Percentiles rank a stretch among this genome's conserved stretches.
phyloP scores from a whole-genome alignment of 1,284 basidiomycete species.

The Phellopilus nigrolimitatus region DNA sequence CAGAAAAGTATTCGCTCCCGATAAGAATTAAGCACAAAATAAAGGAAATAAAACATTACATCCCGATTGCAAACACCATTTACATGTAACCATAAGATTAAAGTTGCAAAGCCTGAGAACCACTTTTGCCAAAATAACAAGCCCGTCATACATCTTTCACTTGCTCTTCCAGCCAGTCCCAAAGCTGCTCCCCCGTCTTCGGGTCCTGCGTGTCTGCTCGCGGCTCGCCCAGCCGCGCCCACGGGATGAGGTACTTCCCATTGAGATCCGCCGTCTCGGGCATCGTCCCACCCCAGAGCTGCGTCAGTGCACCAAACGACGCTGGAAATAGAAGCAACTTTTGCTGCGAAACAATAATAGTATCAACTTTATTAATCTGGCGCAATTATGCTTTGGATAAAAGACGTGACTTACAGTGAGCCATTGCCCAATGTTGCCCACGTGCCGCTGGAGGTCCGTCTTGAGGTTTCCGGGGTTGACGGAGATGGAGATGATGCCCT shows the following conservation, averaged over 20 bases:
- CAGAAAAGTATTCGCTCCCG: too few relatives aligned
- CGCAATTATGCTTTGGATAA: not conserved
- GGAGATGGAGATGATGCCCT: constrained; percentile 28
- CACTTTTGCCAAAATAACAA: too few relatives aligned
- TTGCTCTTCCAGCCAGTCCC: too few relatives aligned
- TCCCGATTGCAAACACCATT: too few relatives aligned
- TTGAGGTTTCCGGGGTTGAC: constrained; percentile 33
- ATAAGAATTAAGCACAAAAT: too few relatives aligned
- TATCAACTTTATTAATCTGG: constrained; percentile 8
- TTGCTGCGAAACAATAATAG: constrained; percentile 6
- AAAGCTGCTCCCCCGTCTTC: constrained; percentile 28
- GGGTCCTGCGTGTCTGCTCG: constrained; percentile 23
- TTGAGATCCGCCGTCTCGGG: too few relatives aligned
- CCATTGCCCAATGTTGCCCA: constrained; percentile 17
- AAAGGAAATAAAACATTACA: too few relatives aligned
- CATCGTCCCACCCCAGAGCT: too few relatives aligned
- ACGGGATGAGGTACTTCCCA: too few relatives aligned
- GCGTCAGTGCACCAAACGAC: constrained; percentile 25
- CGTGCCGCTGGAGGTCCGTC: constrained; percentile 41
- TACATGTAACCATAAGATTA: too few relatives aligned
- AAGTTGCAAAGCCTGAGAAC: too few relatives aligned
- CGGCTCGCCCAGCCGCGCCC: constrained; percentile 23
- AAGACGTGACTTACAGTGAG: constrained; percentile 11
- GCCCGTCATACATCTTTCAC: too few relatives aligned
- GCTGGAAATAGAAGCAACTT: constrained; percentile 18